Evolutionary conservation across 2,329 filamentous ascomycete genomes (phyloP).

Genomic region (Dactylellina drechsleri): DNA sequence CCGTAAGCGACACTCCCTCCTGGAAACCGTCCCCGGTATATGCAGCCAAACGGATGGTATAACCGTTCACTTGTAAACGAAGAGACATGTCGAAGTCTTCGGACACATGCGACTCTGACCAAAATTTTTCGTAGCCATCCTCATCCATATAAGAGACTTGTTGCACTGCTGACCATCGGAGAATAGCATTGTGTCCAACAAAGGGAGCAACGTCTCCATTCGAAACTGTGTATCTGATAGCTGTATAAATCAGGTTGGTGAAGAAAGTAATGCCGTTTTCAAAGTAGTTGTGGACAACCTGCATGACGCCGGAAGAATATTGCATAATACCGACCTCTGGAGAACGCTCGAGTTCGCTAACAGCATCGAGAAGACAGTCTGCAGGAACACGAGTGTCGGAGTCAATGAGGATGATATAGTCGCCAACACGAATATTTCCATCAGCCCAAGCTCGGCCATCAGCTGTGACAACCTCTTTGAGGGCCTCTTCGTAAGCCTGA

Average conservation of each 20-base stretch:
- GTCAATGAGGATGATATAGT: conserved; percentile 82
- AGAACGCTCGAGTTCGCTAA: conserved; percentile 82
- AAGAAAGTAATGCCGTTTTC: conserved; percentile 77
- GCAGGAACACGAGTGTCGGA: conserved; percentile 81
- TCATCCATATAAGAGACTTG: conserved; percentile 76
- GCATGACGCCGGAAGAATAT: conserved; percentile 81
- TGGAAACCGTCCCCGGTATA: conserved; percentile 82
- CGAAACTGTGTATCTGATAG: conserved; percentile 79
- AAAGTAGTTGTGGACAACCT: conserved; percentile 78
- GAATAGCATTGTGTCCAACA: conserved; percentile 81
- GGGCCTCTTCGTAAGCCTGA: conserved; percentile 72
- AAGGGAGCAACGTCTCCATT: conserved; percentile 82
- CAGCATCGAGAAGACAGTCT: conserved; percentile 81
- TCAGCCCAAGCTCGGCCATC: conserved; percentile 80
- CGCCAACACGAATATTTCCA: conserved; percentile 84
- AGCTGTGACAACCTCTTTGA: conserved; percentile 74
- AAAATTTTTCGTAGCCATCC: conserved; percentile 80
- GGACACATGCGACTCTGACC: conserved; percentile 81
- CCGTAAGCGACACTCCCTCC: conserved; percentile 83
- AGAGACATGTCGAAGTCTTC: conserved; percentile 86
- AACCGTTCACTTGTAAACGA: conserved; percentile 76
- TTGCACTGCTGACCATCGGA: conserved; percentile 80
- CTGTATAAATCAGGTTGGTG: conserved; percentile 78
- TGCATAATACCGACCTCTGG: conserved; percentile 83
- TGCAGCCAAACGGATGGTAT: conserved; percentile 76